A percentile compares a stretch with the other conserved stretches of the same genome.
phyloP scores from a whole-genome alignment of 495 filamentous ascomycete species.

The Platismatia glauca region DNA sequence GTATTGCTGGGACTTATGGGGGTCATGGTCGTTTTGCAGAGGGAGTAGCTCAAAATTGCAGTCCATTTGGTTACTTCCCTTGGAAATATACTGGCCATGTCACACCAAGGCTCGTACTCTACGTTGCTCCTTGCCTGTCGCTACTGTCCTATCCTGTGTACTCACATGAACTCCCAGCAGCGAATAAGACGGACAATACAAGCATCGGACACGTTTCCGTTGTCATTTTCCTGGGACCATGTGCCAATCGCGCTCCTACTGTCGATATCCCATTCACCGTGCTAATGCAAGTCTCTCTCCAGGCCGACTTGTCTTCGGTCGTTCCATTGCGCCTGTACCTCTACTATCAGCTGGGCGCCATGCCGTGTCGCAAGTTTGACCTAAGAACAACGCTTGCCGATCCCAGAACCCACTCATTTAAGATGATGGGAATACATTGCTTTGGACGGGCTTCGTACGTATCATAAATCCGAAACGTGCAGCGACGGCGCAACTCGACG shows the following conservation, averaged over 20 bases:
- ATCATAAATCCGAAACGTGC: neutral
- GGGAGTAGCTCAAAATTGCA: constrained; percentile 48
- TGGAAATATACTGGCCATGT: neutral
- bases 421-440: neutral
- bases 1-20: constrained; percentile 93
- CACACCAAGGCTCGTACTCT: neutral
- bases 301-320: neutral
- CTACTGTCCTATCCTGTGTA: neutral
- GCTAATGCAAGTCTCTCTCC: neutral
- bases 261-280: neutral
- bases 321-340: neutral
- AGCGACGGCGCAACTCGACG: neutral
- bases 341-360: neutral
- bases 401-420: neutral
- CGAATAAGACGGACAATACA: neutral
- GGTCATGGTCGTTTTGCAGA: constrained; percentile 81
- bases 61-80: neutral
- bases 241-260: constrained; percentile 1
- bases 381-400: neutral
- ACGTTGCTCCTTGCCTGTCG: neutral
- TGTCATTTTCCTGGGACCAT: neutral
- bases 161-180: neutral
- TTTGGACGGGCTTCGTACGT: neutral
- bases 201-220: neutral
- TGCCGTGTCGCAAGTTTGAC: neutral